Evolutionary conservation across 2,329 filamentous ascomycete species (phyloP).

Genomic region (Stagonosporopsis cucurbitacearum): DNA sequence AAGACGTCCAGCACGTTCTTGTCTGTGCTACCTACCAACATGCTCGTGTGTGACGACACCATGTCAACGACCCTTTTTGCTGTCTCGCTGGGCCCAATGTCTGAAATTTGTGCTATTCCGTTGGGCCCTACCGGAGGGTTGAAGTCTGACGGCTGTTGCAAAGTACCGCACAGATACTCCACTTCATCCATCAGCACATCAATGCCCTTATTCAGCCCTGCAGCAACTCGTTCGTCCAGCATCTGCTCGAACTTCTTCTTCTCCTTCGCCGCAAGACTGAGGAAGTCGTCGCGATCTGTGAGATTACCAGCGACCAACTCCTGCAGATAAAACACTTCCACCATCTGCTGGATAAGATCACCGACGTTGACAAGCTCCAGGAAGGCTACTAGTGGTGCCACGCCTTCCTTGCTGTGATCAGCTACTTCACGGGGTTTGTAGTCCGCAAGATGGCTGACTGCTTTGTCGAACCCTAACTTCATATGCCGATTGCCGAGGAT

Average conservation of each 20-base stretch:
- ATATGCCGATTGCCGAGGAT: constrained; percentile 87
- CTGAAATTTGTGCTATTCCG: constrained; percentile 49
- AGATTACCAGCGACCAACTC: constrained; percentile 84
- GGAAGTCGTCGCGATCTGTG: constrained; percentile 90
- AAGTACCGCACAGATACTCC: constrained; percentile 90
- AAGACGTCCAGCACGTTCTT: constrained; percentile 99
- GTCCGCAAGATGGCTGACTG: constrained; percentile 84
- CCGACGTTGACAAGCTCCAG: constrained; percentile 97
- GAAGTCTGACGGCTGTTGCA: constrained; percentile 85
- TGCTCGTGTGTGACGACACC: constrained; percentile 85
- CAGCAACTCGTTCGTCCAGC: constrained; percentile 95
- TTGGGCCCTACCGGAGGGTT: constrained; percentile 67
- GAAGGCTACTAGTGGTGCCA: constrained; percentile 92
- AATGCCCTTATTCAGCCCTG: constrained; percentile 95
- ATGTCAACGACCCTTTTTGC: constrained; percentile 83
- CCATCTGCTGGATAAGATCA: constrained; percentile 97
- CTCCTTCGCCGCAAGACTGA: constrained; percentile 87
- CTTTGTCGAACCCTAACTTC: constrained; percentile 90
- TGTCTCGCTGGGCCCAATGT: constrained; percentile 78
- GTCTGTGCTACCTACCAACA: constrained; percentile 93
- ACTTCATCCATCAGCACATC: constrained; percentile 99
- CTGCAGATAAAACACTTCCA: constrained; percentile 98
- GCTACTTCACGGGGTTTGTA: constrained; percentile 88
- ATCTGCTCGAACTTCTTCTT: constrained; percentile 99
- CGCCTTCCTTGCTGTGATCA: constrained; percentile 73